A percentile compares a stretch with the other conserved stretches of the same genome.
Conservation (phyloP, 1,139 yeast genomes). For the Citeromyces hawaiiensis region DNA sequence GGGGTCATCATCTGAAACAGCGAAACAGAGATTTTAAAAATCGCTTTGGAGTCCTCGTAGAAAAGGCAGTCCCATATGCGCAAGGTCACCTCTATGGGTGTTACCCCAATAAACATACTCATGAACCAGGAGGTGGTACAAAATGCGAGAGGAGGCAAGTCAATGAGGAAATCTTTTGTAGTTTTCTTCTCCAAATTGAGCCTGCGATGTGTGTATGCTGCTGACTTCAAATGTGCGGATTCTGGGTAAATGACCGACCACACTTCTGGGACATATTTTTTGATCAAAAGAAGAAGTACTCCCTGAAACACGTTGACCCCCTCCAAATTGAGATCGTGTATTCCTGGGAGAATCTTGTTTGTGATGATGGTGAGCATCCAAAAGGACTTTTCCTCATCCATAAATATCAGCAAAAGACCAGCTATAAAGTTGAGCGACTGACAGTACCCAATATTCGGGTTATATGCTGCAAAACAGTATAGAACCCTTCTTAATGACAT, state of each 20-base stretch:
- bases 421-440: conserved; percentile 89
- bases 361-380: conserved; percentile 95
- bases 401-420: conserved; percentile 66
- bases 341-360: conserved; percentile 77
- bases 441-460: conserved; percentile 89
- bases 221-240: conserved; percentile 10
- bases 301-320: conserved; percentile 97
- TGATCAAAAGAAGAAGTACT: conserved; percentile 73
- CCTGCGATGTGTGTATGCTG: conserved; percentile 2
- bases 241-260: conserved; percentile 41
- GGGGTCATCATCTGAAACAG: conserved; percentile 73
- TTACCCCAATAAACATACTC: conserved; percentile 80
- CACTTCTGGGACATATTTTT: conserved; percentile 71
- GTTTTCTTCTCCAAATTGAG: conserved; percentile 8
- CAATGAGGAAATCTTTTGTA: conserved; percentile 44
- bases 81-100: conserved; percentile 79
- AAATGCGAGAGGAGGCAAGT: conserved; percentile 80
- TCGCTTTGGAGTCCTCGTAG: conserved; percentile 80
- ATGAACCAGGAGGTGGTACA: conserved; percentile 97
- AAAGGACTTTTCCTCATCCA: conserved; percentile 82
- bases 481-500: conserved; percentile 68
- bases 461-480: conserved; percentile 72
- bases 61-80: conserved; percentile 93
- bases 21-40: conserved; percentile 74
- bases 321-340: conserved; percentile 80